phyloP scores from a whole-genome alignment of 75 land plant genomes.

The Larix kaempferi region DNA sequence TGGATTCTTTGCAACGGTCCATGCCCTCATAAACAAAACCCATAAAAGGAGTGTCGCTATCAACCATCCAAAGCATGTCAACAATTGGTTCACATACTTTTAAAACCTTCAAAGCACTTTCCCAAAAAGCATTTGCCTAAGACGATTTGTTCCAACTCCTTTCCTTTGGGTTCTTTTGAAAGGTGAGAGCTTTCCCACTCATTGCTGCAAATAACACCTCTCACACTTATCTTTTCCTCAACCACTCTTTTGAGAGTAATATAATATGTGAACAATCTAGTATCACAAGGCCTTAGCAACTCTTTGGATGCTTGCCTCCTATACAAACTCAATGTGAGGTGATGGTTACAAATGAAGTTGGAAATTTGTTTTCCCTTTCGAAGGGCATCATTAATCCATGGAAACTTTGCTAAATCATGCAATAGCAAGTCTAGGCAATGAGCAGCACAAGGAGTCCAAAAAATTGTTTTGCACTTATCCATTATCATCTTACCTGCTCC shows the following conservation, averaged over 20 bases:
- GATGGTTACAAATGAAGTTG: not conserved
- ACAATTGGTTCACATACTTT: not conserved
- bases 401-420: too few relatives aligned
- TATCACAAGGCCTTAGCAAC: not conserved
- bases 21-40: not conserved
- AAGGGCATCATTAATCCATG: too few relatives aligned
- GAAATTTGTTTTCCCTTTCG: not conserved
- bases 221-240: not conserved
- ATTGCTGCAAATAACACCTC: not conserved
- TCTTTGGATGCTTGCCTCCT: not conserved
- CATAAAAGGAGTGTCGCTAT: not conserved
- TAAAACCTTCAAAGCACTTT: not conserved
- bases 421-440: too few relatives aligned
- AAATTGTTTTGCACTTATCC: too few relatives aligned
- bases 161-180: not conserved
- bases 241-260: not conserved
- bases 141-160: not conserved
- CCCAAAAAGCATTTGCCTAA: not conserved
- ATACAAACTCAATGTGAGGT: not conserved
- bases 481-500: too few relatives aligned
- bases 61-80: not conserved
- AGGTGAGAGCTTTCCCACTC: not conserved
- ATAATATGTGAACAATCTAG: not conserved
- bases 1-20: not conserved
- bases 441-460: too few relatives aligned